A percentile compares a stretch with the other conserved stretches of the same genome.
These are phyloP conservation scores for Mycena haematopus DNA, from an alignment of 768 basidiomycete species.

Conservation along the genomic window DNA sequence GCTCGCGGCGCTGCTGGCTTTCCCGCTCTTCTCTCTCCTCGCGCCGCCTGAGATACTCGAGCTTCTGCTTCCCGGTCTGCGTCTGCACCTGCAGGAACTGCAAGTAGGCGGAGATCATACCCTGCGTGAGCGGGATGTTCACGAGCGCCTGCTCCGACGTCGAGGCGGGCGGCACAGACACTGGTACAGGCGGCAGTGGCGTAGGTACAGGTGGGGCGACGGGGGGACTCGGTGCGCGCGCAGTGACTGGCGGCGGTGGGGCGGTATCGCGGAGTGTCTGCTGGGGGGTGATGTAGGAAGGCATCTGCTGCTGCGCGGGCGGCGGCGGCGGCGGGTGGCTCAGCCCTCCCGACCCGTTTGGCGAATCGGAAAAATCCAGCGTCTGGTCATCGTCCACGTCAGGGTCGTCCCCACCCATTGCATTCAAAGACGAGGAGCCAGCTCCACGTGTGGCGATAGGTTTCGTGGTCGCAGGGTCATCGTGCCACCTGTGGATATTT, in stretches of 20 bases:
- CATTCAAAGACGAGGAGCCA: slow-evolving; percentile 38
- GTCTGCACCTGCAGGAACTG: slow-evolving; percentile 71
- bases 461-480: slow-evolving; percentile 65
- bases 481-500: slow-evolving; percentile 59
- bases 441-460: slow-evolving; percentile 48
- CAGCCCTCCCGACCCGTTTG: slow-evolving; percentile 37
- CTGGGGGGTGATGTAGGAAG: slow-evolving; percentile 44
- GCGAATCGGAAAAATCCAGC: slow-evolving; percentile 50
- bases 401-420: slow-evolving; percentile 46
- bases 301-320: slow-evolving; percentile 30
- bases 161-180: slow-evolving; percentile 23
- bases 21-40: slow-evolving; percentile 77
- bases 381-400: slow-evolving; percentile 60
- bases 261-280: slow-evolving; percentile 45
- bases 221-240: slow-evolving; percentile 23
- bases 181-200: slow-evolving; percentile 37
- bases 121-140: slow-evolving; percentile 61
- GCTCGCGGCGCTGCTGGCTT: slow-evolving; percentile 53
- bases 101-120: slow-evolving; percentile 60
- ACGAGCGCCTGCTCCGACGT: slow-evolving; percentile 47
- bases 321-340: slow-evolving; percentile 39
- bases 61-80: slow-evolving; percentile 71
- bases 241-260: slow-evolving; percentile 34
- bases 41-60: slow-evolving; percentile 69
- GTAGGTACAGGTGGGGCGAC: slow-evolving; percentile 44